phyloP scores from a whole-genome alignment of 202 grass and related monocot species.

The Panicum virgatum region DNA sequence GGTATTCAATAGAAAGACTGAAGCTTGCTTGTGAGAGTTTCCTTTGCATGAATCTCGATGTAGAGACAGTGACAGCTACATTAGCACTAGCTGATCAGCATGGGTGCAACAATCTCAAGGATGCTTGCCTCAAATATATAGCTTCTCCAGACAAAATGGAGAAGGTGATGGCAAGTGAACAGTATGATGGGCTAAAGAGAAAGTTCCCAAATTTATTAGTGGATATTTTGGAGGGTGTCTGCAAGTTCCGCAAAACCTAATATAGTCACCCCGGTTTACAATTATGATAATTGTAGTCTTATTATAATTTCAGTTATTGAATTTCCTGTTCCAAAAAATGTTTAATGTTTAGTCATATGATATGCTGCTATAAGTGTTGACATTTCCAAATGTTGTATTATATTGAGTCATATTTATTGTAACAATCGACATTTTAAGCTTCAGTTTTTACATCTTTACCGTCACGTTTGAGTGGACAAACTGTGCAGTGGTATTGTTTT shows the following conservation, averaged over 20 bases:
- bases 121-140: conserved; percentile 4
- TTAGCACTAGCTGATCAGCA: conserved; percentile 22
- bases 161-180: not conserved
- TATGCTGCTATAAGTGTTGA: not conserved
- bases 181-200: not conserved
- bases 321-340: not conserved
- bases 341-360: not conserved
- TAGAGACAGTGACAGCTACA: not conserved
- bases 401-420: not conserved
- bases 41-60: conserved; percentile 6
- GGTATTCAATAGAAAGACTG: conserved; percentile 33
- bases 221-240: not conserved
- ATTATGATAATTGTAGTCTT: not conserved
- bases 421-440: not conserved
- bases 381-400: not conserved
- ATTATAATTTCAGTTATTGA: not conserved
- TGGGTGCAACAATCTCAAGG: conserved; percentile 11
- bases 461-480: no score
- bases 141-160: not conserved
- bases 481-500: no score
- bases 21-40: conserved; percentile 36
- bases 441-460: not conserved
- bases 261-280: not conserved
- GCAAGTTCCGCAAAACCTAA: not conserved
- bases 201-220: not conserved